Evolutionary conservation across 148 eudicot genomes (phyloP).

Genomic region (Gaultheria prostrata): DNA sequence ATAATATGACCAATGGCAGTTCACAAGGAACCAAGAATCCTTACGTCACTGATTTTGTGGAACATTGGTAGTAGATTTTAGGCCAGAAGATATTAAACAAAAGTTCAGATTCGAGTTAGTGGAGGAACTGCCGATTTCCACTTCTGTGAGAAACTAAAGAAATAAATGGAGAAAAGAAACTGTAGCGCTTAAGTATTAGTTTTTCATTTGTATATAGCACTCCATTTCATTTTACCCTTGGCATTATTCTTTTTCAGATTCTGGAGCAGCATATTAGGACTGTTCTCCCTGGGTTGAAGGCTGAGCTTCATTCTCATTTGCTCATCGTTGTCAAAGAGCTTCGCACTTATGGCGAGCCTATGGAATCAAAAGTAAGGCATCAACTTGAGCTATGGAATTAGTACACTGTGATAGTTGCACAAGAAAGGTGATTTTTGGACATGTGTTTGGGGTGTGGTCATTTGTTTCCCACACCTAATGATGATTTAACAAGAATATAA

Average conservation of each 20-base stretch:
- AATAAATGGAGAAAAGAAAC: background rate
- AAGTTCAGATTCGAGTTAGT: background rate
- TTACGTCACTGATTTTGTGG: background rate
- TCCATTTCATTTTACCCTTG: background rate
- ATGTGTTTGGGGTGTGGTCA: background rate
- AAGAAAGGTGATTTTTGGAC: background rate
- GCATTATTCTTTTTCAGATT: slow-evolving; percentile 30
- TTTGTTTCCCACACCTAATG: background rate
- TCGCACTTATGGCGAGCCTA: slow-evolving; percentile 40
- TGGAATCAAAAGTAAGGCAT: slow-evolving; percentile 39
- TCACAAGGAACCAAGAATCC: background rate
- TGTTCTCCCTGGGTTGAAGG: slow-evolving; percentile 45
- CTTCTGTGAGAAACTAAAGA: background rate
- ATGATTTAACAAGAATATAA: background rate
- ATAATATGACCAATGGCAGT: background rate
- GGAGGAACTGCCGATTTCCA: background rate
- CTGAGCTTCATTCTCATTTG: slow-evolving; percentile 39
- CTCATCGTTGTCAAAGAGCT: slow-evolving; percentile 38
- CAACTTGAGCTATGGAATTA: slow-evolving; percentile 1
- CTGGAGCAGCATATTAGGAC: slow-evolving; percentile 46
- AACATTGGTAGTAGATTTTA: background rate
- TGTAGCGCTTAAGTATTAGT: background rate
- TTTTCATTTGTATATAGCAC: background rate
- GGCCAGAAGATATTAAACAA: background rate
- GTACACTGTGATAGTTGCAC: background rate